Evolutionary conservation across 331 rosid genomes (phyloP), one percentile per base, ranked within the genome.

Genomic region (Saraca asoca): DNA sequence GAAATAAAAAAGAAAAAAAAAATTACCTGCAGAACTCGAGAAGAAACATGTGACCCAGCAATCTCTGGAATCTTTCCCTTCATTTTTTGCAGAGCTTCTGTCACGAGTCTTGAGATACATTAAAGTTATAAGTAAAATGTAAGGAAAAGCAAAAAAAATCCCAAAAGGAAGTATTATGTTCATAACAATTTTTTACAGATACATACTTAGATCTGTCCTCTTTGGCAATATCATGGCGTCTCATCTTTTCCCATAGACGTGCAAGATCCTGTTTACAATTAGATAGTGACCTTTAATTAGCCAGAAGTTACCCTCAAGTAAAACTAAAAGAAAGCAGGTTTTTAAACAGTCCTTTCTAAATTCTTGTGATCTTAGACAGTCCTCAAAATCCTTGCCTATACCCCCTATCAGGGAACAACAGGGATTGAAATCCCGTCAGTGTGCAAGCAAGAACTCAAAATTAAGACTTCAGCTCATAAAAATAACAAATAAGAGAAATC

Each of bases 11-110:
- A 24, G 16, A 45, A 42, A 29, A 1, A 43, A 67, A 65, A 20
- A 41, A 42, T 58, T 77, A 88, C 98, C 95, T 94, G 98, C 51
- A 94, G 92, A 66, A 94, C 88, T 64, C 98, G 95, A 19, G 98
- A 94, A 55, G 97, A 84, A 58, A 94, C 80, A 43, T 94, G 97
- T 58, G 97, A 90, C 62, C 98, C 83, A 9, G 88, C 92, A 63
- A 94, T 94, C 83, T 94, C 98, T 66, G 77, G 80, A 83, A 94
- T 88, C 83, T 94, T 90, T 70, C 96, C 96, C 89, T 90, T 90
- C 98, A 94, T 90, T 77, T 88, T 90, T 70, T 80, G 69, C 41
- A 94, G 18, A 29, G 97, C 98, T 83, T 88, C 94, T 63, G 84
- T 81, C 43, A 94, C 83, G 79, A 86, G 53, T 80, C 98, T 92